Evolutionary conservation across 768 basidiomycete species (phyloP).

Genomic region (Sporobolomyces pararoseus): DNA sequence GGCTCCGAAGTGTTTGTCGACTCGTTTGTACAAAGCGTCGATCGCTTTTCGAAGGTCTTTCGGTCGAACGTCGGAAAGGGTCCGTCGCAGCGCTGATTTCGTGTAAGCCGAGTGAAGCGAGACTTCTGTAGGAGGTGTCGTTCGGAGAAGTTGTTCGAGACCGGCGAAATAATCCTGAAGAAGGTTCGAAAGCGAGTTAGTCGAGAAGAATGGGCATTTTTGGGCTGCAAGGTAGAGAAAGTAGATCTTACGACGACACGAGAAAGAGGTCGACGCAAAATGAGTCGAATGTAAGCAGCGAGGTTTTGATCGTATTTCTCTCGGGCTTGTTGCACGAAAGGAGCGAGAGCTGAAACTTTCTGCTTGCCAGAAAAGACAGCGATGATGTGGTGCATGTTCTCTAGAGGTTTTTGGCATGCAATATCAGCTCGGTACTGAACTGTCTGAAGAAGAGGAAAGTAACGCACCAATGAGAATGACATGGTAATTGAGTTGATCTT

Average conservation of each 20-base stretch:
- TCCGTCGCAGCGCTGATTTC: conserved; percentile 72
- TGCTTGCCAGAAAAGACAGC: conserved; percentile 67
- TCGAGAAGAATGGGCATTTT: no score
- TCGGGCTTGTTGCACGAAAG: conserved; percentile 70
- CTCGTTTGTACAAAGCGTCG: conserved; percentile 79
- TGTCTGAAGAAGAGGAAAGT: not conserved
- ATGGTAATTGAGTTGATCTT: conserved; percentile 93
- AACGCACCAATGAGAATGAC: conserved; percentile 84
- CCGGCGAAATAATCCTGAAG: conserved; percentile 92
- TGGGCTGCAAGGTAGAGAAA: not conserved
- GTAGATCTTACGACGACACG: conserved; percentile 65
- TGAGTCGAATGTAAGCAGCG: conserved; percentile 74
- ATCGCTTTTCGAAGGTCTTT: conserved; percentile 88
- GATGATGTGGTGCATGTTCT: conserved; percentile 94
- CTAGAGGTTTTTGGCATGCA: conserved; percentile 51
- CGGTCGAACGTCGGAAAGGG: conserved; percentile 73
- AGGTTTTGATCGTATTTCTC: conserved; percentile 85
- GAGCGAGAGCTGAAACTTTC: conserved; percentile 61
- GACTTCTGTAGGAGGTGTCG: conserved; percentile 72
- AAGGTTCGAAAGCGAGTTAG: no score
- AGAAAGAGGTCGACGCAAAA: conserved; percentile 77
- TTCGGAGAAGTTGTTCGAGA: conserved; percentile 77
- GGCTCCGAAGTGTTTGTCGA: conserved; percentile 90
- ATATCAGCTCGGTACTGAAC: not conserved
- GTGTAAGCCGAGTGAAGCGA: conserved; percentile 69